Base-by-base conservation (phyloP, 2,329 filamentous ascomycete species). In the Beauveria sp. region DNA sequence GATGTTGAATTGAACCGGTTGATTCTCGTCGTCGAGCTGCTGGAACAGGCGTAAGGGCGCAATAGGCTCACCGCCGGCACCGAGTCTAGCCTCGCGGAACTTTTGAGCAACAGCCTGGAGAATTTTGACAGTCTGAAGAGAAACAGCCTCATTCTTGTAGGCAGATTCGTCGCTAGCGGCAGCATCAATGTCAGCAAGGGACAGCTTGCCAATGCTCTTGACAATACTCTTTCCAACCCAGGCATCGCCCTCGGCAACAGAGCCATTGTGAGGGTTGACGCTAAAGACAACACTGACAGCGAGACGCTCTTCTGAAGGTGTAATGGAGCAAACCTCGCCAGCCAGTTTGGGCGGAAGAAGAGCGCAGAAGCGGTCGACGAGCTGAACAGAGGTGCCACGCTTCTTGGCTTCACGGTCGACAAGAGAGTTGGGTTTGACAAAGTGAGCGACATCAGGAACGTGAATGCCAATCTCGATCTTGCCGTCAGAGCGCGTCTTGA, bases 361-460 rank as follows among this genome's bases (percentile, higher is more conserved):
- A 80, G 93, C 82, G 84, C 93, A 80, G 79, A 88, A 79, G 42
- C 92, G 88, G 79, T 96, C 95, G 78, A 96, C 89, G 65, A 99
- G 82, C 72, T 98, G 96, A 26, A 99, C 95, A 42, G 92, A 93
- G 62, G 93, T 98, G 64, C 93, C 93, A 67, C 95, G 91, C 83
- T 98, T 99, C 84, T 95, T 96, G 12, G 95, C 95, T 77, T 99
- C 95, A 52, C 95, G 89, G 71, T 99, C 95, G 56, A 98, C 93
- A 51, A 98, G 84, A 18, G 93, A 96, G 79, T 96, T 96, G 53
- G 88, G 83, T 82, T 98, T 98, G 74, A 99, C 91, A 72, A 99
- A 99, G 77, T 99, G 91, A 64, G 95, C 88, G 67, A 98, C 88
- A 75, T 99, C 95, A 38, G 93, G 87, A 71, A 99, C 90, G 76